Conservation (phyloP, 306 rosid genomes). For the Acacia confusa region DNA sequence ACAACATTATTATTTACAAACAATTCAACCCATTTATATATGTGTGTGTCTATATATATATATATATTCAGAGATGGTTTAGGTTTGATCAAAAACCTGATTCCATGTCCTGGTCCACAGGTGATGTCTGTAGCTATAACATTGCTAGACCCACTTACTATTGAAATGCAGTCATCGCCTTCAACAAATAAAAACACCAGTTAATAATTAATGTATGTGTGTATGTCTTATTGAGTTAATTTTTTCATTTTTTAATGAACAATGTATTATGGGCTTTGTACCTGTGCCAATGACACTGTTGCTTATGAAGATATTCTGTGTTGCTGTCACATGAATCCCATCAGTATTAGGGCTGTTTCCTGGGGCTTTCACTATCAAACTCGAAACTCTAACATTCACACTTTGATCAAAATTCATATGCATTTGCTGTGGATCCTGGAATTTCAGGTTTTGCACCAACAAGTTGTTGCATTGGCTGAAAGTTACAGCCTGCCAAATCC, state of each 20-base stretch:
- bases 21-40: not conserved
- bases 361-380: slow-evolving; percentile 60
- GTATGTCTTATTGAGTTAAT: not conserved
- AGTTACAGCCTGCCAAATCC: slow-evolving; percentile 62
- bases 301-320: slow-evolving; percentile 50
- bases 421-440: slow-evolving; percentile 74
- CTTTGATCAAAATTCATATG: slow-evolving; percentile 58
- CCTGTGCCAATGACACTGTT: slow-evolving; percentile 68
- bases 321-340: slow-evolving; percentile 75
- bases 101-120: slow-evolving; percentile 99
- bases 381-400: slow-evolving; percentile 49
- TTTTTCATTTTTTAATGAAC: not conserved
- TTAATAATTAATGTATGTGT: not conserved
- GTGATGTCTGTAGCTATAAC: slow-evolving; percentile 59
- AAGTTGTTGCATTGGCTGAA: slow-evolving; percentile 58
- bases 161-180: slow-evolving; percentile 96
- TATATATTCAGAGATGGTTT: not conserved
- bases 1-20: not conserved
- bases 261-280: slow-evolving; percentile 7
- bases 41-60: too few relatives aligned
- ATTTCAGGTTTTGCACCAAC: slow-evolving; percentile 43
- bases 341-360: slow-evolving; percentile 83
- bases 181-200: not conserved
- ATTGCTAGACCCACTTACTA: slow-evolving; percentile 72
- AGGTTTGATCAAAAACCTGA: slow-evolving; percentile 49